Conservation (phyloP, 441 rosid genomes). For the Populus hybrid region DNA sequence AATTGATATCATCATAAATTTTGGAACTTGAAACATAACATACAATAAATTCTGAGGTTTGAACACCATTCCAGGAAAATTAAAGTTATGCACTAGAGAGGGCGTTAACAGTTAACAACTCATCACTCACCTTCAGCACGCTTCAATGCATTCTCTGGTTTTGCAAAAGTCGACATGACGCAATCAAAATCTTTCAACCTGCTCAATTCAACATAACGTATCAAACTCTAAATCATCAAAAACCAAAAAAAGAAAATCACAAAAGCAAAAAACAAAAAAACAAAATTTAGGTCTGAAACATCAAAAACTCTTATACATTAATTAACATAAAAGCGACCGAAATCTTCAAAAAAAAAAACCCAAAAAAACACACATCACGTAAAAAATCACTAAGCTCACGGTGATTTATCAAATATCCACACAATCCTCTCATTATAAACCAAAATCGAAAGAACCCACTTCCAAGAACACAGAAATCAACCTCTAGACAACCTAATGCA, state of each 20-base stretch:
- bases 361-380: not conserved
- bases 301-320: not conserved
- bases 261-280: not conserved
- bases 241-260: not conserved
- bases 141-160: slow-evolving; percentile 92
- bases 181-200: slow-evolving; percentile 17
- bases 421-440: not conserved
- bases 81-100: not conserved
- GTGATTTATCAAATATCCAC: not conserved
- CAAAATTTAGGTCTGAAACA: not conserved
- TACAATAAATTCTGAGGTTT: not conserved
- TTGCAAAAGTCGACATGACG: slow-evolving; percentile 69
- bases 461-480: not conserved
- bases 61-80: not conserved
- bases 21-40: not conserved
- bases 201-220: not conserved
- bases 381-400: not conserved
- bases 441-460: not conserved
- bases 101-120: not conserved
- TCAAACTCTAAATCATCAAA: not conserved
- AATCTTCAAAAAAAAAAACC: not conserved
- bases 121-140: slow-evolving; percentile 78
- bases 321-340: not conserved
- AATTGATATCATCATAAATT: not conserved
- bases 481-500: not conserved